Conservation (phyloP, 2,329 filamentous ascomycete species). For the Coniochaeta ligniaria region DNA sequence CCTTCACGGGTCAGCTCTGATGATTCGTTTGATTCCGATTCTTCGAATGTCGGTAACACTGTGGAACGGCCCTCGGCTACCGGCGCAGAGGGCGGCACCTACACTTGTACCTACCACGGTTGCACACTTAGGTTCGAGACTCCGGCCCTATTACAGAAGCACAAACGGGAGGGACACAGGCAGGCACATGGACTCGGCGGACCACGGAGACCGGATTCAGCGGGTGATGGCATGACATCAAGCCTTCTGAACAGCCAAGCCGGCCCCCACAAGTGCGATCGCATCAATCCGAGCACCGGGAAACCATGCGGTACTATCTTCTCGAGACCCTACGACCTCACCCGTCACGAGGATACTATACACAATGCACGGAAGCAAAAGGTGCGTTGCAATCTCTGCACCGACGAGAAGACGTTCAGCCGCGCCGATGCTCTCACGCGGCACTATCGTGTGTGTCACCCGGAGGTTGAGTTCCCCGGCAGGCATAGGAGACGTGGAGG, state of each 20-base stretch:
- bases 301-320: conserved; percentile 94
- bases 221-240: conserved; percentile 35
- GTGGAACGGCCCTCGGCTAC: conserved; percentile 52
- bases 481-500: conserved; percentile 38
- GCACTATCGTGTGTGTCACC: conserved; percentile 91
- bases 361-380: conserved; percentile 94
- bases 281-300: conserved; percentile 89
- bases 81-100: conserved; percentile 75
- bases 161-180: conserved; percentile 89
- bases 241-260: conserved; percentile 74
- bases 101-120: conserved; percentile 92
- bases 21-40: conserved; percentile 29
- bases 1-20: conserved; percentile 34
- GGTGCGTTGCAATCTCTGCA: conserved; percentile 86
- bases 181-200: conserved; percentile 53
- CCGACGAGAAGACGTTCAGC: conserved; percentile 95
- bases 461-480: conserved; percentile 76
- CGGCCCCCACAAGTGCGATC: conserved; percentile 86
- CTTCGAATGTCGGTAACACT: conserved; percentile 16
- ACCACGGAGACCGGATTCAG: conserved; percentile 16
- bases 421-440: conserved; percentile 89
- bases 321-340: conserved; percentile 92
- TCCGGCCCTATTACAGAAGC: conserved; percentile 79
- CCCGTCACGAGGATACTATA: conserved; percentile 93
- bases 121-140: conserved; percentile 86